phyloP scores from a whole-genome alignment of 306 rosid genomes.

The Malus asiatica region DNA sequence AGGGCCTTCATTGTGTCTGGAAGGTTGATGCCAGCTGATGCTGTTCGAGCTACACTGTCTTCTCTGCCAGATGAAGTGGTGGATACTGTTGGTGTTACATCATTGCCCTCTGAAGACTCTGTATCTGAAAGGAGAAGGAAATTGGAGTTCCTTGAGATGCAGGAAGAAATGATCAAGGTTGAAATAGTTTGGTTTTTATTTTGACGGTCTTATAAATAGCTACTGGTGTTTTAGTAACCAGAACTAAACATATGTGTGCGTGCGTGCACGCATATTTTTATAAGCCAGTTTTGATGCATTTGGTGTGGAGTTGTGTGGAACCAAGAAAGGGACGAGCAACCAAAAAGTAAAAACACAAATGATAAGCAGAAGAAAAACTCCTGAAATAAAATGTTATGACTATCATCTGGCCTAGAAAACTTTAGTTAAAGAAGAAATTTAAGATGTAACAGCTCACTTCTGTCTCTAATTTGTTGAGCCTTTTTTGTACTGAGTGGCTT shows the following conservation, averaged over 20 bases:
- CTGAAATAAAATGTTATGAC: not conserved
- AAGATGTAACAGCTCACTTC: constrained; percentile 9
- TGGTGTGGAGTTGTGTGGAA: not conserved
- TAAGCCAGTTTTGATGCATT: constrained; percentile 7
- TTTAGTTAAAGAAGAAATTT: constrained; percentile 7
- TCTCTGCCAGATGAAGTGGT: constrained; percentile 97
- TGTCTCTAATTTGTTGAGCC: not conserved
- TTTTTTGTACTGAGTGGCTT: constrained; percentile 12
- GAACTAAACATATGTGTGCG: not conserved
- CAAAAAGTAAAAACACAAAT: not conserved
- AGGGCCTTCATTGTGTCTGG: constrained; percentile 91
- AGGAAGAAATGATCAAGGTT: constrained; percentile 94
- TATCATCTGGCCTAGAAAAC: constrained; percentile 11
- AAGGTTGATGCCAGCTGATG: constrained; percentile 76
- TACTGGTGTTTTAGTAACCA: not conserved
- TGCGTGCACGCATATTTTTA: not conserved
- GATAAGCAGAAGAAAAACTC: not conserved
- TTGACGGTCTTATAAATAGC: constrained; percentile 4
- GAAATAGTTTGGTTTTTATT: not conserved
- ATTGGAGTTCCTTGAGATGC: constrained; percentile 86
- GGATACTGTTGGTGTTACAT: constrained; percentile 78
- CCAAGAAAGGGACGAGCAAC: not conserved
- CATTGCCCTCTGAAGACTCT: constrained; percentile 86
- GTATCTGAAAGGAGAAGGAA: constrained; percentile 92
- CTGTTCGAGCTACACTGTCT: constrained; percentile 79